phyloP scores from a whole-genome alignment of 2,329 filamentous ascomycete genomes.

The Colletotrichum scovillei region DNA sequence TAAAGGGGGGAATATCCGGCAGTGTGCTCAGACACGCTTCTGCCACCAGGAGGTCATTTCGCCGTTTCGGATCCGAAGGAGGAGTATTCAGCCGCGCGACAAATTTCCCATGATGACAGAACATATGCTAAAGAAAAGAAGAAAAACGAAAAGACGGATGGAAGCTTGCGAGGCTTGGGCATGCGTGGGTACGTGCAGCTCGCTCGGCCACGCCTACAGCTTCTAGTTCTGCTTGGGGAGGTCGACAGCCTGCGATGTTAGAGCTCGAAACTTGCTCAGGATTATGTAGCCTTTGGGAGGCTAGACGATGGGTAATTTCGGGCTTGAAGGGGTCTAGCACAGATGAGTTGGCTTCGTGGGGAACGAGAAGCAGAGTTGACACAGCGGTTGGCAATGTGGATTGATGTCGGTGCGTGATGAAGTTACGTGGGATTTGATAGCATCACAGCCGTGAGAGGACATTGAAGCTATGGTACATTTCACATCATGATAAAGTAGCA shows the following conservation, averaged over 20 bases:
- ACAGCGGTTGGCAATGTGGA: not conserved
- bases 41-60: not conserved
- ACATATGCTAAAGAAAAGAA: not conserved
- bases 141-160: not conserved
- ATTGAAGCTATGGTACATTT: too few relatives aligned
- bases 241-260: not conserved
- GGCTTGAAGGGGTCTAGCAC: not conserved
- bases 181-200: not conserved
- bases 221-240: not conserved
- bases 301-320: too few relatives aligned
- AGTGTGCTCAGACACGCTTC: conserved; percentile 23
- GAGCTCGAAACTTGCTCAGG: not conserved
- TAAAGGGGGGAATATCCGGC: not conserved
- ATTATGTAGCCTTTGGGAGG: not conserved
- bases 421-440: not conserved
- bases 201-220: not conserved
- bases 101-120: not conserved
- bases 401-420: not conserved
- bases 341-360: not conserved
- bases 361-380: not conserved
- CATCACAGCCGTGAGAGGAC: not conserved
- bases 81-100: conserved; percentile 5
- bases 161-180: not conserved
- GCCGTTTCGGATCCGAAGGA: not conserved
- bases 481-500: not conserved